phyloP scores from a whole-genome alignment of 306 rosid genomes.

The Lathyrus aphaca region DNA sequence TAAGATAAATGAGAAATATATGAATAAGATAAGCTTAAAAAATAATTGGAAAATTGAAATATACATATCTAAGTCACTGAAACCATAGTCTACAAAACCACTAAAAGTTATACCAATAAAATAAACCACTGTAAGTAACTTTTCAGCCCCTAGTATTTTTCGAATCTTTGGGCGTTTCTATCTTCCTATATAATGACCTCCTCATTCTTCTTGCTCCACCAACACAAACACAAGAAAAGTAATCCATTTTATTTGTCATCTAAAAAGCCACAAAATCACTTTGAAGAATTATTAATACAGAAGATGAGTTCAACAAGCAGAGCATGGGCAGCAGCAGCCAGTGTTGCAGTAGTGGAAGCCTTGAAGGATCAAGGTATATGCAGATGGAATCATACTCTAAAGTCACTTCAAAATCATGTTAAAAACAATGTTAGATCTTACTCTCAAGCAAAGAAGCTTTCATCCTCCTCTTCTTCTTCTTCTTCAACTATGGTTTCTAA shows the following conservation, averaged over 20 bases:
- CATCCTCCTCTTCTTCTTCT: too few relatives aligned
- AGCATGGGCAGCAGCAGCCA: slow-evolving; percentile 48
- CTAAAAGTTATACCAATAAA: not conserved
- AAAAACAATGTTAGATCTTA: too few relatives aligned
- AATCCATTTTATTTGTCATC: not conserved
- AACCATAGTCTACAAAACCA: slow-evolving; percentile 17
- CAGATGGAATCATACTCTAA: slow-evolving; percentile 51
- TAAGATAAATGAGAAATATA: not conserved
- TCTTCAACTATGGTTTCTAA: too few relatives aligned
- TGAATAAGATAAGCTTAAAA: not conserved
- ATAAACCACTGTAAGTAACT: too few relatives aligned
- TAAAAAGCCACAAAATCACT: not conserved
- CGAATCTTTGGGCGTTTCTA: not conserved
- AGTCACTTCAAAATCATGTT: not conserved
- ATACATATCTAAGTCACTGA: not conserved
- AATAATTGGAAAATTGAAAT: not conserved
- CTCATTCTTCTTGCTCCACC: not conserved
- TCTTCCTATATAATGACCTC: not conserved
- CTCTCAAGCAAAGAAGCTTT: too few relatives aligned
- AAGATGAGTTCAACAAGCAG: slow-evolving; percentile 44
- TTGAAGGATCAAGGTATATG: slow-evolving; percentile 72
- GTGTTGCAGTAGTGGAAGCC: slow-evolving; percentile 48
- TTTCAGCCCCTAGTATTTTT: not conserved
- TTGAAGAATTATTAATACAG: not conserved
- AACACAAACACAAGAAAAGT: not conserved